Evolutionary conservation across 495 filamentous ascomycete genomes (phyloP), one percentile per base, ranked within the genome.

Genomic region (Neurospora terricola): DNA sequence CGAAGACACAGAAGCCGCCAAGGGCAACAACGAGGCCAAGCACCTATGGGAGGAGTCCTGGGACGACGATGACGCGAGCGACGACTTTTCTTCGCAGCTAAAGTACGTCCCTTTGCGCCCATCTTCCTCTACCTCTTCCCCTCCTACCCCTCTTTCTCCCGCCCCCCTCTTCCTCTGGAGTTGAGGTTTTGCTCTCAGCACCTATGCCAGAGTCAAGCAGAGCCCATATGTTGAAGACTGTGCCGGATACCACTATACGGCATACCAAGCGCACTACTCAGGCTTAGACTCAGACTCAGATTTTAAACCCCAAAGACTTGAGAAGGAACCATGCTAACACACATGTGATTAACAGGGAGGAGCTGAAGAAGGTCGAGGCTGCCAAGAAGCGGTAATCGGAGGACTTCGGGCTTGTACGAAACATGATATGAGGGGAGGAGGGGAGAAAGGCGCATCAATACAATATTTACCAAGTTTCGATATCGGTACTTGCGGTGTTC

Each of bases 41-140:
- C 93, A 98, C 85, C 84, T 99, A 73, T 99, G 96, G 96, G 96
- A 99, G 85, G 96, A 99, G 87, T 98, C 94, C 85, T 99, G 96
- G 96, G 96, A 99, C 83, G 96, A 99, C 77, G 96, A 99, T 81
- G 96, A 98, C 85, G 94, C 94, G 72, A 94, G 87, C 77, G 96
- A 98, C 81, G 96, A 99, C 77, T 99, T 99, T 80, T 94, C 94
- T 14, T 89, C 92, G 81, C 96, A 98, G 88, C 83, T 99, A 80
- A 96, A 93, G 96, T 99, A 82, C 76, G 91, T 86, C n/a, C n/a
- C n/a, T 36, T 34, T 30, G 27, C 27, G 27, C 27, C 1, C 27
- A 1, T 30, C 1, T 30, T 30, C 27, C 27, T 34, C 30, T 34
- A 34, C 30, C 34, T 36, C 0, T 36, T 36, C 34, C 34, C 1